Base-by-base conservation (phyloP, 140 eudicot genomes). In the Cichorium intybus region DNA sequence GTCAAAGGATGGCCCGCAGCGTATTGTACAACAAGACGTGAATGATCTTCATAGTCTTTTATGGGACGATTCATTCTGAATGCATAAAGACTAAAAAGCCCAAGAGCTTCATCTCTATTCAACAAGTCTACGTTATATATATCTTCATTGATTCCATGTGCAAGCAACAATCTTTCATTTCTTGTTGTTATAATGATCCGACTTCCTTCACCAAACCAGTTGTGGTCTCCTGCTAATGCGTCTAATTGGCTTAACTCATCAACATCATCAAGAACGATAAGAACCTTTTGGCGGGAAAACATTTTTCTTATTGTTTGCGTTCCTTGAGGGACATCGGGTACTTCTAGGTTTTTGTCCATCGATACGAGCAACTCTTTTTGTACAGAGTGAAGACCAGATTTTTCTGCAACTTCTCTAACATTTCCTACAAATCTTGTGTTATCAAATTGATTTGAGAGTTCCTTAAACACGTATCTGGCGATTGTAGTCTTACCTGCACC, bases 401-500 rank as follows among this genome's bases (percentile, higher is more conserved):
- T 43, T 20, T 67, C 66, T 21, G 73, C 48, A 4, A 9, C 62
- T 75, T 80, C 81, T 66, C 73, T 65, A 16, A 75, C 68, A 34
- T 75, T 80, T 46, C 50, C 21, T 17, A 80, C 53, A 24, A 75
- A 80, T 56, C 64, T 69, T 16, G 69, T 34, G 26, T 12, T n/a
- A 33, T 75, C 62, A 58, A 80, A 80, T 9, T 60, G 62, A 47
- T 11, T 23, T 4, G 43, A 35, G 18, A 80, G 78, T 64, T 72
- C 64, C 18, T 34, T 72, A 65, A 26, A 80, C 22, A 68, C 50
- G 62, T 76, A 80, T 55, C 71, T 71, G 62, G 86, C 76, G 53
- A 80, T 62, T 27, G 85, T 80, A 21, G 85, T 80, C 70, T 80
- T 80, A 6, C 85, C 85, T 27, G 78, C 48, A 45, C 85, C 85